Percentiles rank a stretch among this genome's conserved stretches.
Evolutionary conservation across 73 alveolate species (phyloP).

Genomic region (Symbiodinium pilosum): DNA sequence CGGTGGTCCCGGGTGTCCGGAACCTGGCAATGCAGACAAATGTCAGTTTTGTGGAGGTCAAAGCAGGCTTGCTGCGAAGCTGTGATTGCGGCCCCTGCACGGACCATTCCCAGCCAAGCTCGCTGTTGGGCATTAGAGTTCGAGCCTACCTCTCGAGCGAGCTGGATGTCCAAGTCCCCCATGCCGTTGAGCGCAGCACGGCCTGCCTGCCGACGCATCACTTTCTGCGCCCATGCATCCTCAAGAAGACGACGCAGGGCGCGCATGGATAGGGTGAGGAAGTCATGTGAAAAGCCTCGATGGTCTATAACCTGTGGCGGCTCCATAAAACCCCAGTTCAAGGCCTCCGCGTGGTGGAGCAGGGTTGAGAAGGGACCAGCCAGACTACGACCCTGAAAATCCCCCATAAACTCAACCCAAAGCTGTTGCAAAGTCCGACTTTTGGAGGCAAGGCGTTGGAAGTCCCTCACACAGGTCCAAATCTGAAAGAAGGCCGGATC

Average conservation of each 20-base stretch:
- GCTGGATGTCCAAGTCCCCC: not conserved
- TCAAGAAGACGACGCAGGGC: not conserved
- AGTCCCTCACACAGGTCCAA: not conserved
- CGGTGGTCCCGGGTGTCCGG: not conserved
- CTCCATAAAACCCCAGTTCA: not conserved
- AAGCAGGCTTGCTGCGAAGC: not conserved
- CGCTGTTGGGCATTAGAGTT: not conserved
- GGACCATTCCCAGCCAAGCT: not conserved
- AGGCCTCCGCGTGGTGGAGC: not conserved
- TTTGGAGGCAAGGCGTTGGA: not conserved
- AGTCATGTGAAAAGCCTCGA: not conserved
- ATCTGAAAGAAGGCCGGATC: not conserved
- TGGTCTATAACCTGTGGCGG: not conserved
- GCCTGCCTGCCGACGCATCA: not conserved
- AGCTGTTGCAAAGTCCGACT: not conserved
- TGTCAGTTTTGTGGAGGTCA: not conserved
- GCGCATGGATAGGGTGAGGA: not conserved
- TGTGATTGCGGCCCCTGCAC: not conserved
- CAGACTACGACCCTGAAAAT: not conserved
- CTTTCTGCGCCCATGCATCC: not conserved
- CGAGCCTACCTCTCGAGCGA: too few species aligned
- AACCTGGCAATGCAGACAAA: not conserved
- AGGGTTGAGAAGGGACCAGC: not conserved
- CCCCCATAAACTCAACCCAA: not conserved
- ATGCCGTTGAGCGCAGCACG: not conserved